A percentile compares a stretch with the other conserved stretches of the same genome.
Evolutionary conservation across 257 asterid species (phyloP).

Genomic region (Solanum pimpinellifolium): DNA sequence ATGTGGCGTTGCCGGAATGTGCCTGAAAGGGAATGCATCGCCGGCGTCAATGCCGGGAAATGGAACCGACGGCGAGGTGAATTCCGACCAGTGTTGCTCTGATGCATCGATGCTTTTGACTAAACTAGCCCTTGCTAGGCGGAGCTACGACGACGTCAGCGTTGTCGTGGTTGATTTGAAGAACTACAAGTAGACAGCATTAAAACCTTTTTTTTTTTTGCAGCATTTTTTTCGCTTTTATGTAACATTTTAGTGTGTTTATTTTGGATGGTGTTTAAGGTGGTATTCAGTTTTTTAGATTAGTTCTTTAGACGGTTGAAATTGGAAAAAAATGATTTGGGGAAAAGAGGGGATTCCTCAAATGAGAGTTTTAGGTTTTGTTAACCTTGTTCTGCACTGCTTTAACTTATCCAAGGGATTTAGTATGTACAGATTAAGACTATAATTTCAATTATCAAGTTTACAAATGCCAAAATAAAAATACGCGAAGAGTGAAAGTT

Average conservation of each 20-base stretch:
- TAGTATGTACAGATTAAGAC: not conserved
- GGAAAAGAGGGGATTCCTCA: not conserved
- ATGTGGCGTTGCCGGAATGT: slow-evolving; percentile 48
- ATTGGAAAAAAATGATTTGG: not conserved
- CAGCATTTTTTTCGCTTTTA: not conserved
- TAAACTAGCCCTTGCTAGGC: slow-evolving; percentile 60
- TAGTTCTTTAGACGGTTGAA: not conserved
- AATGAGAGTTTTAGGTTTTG: not conserved
- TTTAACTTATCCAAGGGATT: not conserved
- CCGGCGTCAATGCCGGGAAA: not conserved
- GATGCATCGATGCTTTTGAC: slow-evolving; percentile 53
- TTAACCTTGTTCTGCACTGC: not conserved
- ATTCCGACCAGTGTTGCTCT: slow-evolving; percentile 33
- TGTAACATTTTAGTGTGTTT: not conserved
- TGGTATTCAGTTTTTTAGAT: not conserved
- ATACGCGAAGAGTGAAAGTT: not conserved
- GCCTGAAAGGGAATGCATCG: slow-evolving; percentile 25
- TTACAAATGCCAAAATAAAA: not conserved
- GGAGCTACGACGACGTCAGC: slow-evolving; percentile 55
- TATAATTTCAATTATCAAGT: not conserved
- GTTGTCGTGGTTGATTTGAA: slow-evolving; percentile 55
- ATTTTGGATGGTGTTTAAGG: not conserved
- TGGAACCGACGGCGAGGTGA: not conserved
- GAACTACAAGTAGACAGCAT: slow-evolving; percentile 3
- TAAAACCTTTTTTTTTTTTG: not conserved